phyloP scores from a whole-genome alignment of 768 basidiomycete genomes.

The Mrakia gelida region DNA sequence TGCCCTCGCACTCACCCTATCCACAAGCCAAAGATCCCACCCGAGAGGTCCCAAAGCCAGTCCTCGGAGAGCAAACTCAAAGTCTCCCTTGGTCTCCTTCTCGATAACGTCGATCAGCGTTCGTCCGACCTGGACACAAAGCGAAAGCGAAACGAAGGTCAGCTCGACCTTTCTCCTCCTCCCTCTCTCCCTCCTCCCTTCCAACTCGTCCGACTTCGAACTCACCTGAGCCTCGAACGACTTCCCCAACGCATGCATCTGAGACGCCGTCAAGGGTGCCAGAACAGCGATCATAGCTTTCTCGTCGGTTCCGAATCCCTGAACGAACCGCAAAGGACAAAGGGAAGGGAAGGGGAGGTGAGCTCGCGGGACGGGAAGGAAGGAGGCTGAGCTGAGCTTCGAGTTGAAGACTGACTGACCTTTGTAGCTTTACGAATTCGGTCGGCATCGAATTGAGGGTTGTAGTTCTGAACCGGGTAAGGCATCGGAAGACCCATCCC shows the following conservation, averaged over 20 bases:
- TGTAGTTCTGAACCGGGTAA: slow-evolving; percentile 36
- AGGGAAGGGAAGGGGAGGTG: background rate
- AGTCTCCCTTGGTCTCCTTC: slow-evolving; percentile 44
- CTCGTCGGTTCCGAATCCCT: slow-evolving; percentile 44
- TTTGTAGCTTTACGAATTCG: slow-evolving; percentile 48
- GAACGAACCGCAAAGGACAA: background rate
- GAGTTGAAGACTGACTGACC: slow-evolving; percentile 9
- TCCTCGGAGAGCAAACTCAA: slow-evolving; percentile 14
- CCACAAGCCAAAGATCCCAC: slow-evolving; percentile 22
- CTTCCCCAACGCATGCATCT: slow-evolving; percentile 42
- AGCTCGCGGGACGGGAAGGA: background rate
- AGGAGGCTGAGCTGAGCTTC: background rate
- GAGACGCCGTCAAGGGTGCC: slow-evolving; percentile 41
- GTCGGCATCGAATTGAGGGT: slow-evolving; percentile 44
- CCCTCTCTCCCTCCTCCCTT: background rate
- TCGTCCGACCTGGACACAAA: slow-evolving; percentile 33
- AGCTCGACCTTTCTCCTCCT: background rate
- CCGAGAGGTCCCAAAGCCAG: slow-evolving; percentile 26
- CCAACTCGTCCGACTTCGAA: too few relatives aligned
- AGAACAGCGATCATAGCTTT: slow-evolving; percentile 41
- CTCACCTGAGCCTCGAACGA: slow-evolving; percentile 41
- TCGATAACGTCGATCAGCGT: slow-evolving; percentile 41
- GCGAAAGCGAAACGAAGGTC: background rate
- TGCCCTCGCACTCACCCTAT: background rate
- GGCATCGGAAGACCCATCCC: slow-evolving; percentile 27